phyloP scores from a whole-genome alignment of 2,329 filamentous ascomycete species.

The Tolypocladium amazonense region DNA sequence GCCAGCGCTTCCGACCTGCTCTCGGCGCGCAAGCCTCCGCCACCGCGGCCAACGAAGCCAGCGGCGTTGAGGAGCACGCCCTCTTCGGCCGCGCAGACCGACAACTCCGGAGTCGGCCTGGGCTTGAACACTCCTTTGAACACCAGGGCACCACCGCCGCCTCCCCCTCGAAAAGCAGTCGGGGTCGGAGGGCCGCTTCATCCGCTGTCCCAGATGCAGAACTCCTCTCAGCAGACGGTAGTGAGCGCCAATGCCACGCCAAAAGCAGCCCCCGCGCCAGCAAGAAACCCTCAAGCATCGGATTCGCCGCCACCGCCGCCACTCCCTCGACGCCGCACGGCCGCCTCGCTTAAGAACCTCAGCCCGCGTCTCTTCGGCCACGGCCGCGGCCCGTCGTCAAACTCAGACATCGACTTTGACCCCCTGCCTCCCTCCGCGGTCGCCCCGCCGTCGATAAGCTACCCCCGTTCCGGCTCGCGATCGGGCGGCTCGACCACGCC shows the following conservation, averaged over 20 bases:
- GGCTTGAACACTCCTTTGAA: neutral
- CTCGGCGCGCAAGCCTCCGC: slow-evolving; percentile 26
- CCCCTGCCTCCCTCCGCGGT: slow-evolving; percentile 22
- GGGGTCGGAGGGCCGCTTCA: slow-evolving; percentile 18
- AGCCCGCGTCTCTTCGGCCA: slow-evolving; percentile 20
- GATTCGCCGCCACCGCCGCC: slow-evolving; percentile 30
- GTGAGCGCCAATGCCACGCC: slow-evolving; percentile 8
- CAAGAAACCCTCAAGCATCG: neutral
- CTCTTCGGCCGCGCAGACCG: slow-evolving; percentile 15
- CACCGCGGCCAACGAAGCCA: slow-evolving; percentile 49
- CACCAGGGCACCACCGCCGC: slow-evolving; percentile 17
- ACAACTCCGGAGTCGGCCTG: neutral
- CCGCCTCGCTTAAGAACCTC: slow-evolving; percentile 21
- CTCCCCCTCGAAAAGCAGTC: slow-evolving; percentile 22
- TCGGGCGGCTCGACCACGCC: slow-evolving; percentile 21
- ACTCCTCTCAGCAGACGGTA: slow-evolving; percentile 22
- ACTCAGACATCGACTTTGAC: slow-evolving; percentile 31
- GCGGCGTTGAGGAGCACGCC: slow-evolving; percentile 37
- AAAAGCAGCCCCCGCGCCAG: slow-evolving; percentile 1
- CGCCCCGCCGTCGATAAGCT: slow-evolving; percentile 8
- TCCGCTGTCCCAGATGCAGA: slow-evolving; percentile 30
- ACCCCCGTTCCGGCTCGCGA: slow-evolving; percentile 15
- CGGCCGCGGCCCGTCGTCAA: slow-evolving; percentile 20
- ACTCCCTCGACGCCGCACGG: slow-evolving; percentile 34
- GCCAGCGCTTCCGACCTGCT: slow-evolving; percentile 19